Conservation (phyloP, 169 alveolate genomes). For the Plasmodium yoelii region DNA sequence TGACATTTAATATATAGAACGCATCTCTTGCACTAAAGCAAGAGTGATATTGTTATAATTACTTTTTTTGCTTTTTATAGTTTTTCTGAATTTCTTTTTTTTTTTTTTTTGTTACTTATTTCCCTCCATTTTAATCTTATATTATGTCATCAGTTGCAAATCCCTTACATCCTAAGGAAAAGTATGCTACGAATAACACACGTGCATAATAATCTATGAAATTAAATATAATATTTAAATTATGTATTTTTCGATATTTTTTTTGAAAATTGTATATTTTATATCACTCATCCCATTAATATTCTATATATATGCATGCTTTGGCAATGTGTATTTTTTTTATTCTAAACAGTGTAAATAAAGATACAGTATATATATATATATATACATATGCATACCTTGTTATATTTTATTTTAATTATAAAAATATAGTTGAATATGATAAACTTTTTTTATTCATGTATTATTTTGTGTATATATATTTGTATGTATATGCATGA, state of each 20-base stretch:
- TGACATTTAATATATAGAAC: constrained; percentile 15
- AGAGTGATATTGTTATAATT: constrained; percentile 12
- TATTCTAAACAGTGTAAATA: constrained; percentile 10
- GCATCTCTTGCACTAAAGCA: constrained; percentile 18
- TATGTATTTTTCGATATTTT: constrained; percentile 5
- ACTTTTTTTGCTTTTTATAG: neutral
- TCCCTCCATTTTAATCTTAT: constrained; percentile 2
- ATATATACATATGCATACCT: neutral
- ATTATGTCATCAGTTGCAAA: neutral
- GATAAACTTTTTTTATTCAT: constrained; percentile 4
- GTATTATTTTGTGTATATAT: constrained; percentile 13
- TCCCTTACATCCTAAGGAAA: constrained; percentile 34
- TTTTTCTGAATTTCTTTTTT: constrained; percentile 9
- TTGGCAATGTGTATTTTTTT: constrained; percentile 15
- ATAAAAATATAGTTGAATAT: constrained; percentile 5
- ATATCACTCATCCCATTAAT: neutral
- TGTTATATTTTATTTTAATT: constrained; percentile 22
- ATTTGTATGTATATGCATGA: constrained; percentile 8
- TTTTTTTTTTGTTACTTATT: neutral
- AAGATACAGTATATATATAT: neutral
- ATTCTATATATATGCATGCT: constrained; percentile 24
- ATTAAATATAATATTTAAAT: constrained; percentile 21
- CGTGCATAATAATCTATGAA: constrained; percentile 18
- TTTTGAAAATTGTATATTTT: constrained; percentile 5
- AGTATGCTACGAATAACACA: constrained; percentile 8